phyloP scores from a whole-genome alignment of 2,329 filamentous ascomycete genomes.

The Phaeosphaeriaceae sp. region DNA sequence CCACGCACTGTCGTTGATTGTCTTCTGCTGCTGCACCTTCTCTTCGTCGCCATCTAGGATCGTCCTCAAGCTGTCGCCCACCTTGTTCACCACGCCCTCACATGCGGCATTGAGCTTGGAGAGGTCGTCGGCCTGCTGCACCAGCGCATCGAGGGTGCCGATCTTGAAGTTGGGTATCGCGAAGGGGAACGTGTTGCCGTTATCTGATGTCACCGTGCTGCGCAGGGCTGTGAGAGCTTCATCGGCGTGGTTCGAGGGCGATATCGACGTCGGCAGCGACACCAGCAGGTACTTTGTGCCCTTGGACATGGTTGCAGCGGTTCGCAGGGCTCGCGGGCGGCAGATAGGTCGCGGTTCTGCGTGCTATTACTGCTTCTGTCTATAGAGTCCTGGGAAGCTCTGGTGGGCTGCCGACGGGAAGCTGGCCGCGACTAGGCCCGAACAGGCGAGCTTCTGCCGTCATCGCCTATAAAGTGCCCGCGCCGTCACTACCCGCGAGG shows the following conservation, averaged over 20 bases:
- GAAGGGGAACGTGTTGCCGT: constrained; percentile 79
- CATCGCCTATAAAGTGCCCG: constrained; percentile 20
- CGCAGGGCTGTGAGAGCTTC: constrained; percentile 81
- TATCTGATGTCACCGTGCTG: constrained; percentile 74
- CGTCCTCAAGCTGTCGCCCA: constrained; percentile 81
- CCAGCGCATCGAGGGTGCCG: constrained; percentile 90
- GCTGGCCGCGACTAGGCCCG: constrained; percentile 16
- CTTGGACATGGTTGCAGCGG: constrained; percentile 50
- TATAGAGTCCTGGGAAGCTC: constrained; percentile 26
- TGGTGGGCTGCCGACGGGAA: constrained; percentile 19
- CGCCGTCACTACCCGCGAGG: constrained; percentile 26
- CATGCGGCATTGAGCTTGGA: constrained; percentile 84
- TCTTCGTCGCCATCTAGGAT: constrained; percentile 86
- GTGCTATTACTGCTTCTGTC: constrained; percentile 26
- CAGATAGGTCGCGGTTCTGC: constrained; percentile 24
- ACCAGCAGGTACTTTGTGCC: constrained; percentile 79
- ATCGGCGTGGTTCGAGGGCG: constrained; percentile 78
- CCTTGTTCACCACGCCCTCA: constrained; percentile 83
- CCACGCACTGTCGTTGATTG: constrained; percentile 82
- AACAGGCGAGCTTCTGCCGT: constrained; percentile 23
- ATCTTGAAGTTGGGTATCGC: constrained; percentile 95
- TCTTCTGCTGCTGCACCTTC: constrained; percentile 85
- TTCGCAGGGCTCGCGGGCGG: constrained; percentile 15
- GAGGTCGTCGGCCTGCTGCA: constrained; percentile 95
- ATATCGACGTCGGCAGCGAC: constrained; percentile 87